These are phyloP conservation scores for Carex littledalei DNA, from an alignment of 176 grass and related monocot species.

Conservation along the genomic window DNA sequence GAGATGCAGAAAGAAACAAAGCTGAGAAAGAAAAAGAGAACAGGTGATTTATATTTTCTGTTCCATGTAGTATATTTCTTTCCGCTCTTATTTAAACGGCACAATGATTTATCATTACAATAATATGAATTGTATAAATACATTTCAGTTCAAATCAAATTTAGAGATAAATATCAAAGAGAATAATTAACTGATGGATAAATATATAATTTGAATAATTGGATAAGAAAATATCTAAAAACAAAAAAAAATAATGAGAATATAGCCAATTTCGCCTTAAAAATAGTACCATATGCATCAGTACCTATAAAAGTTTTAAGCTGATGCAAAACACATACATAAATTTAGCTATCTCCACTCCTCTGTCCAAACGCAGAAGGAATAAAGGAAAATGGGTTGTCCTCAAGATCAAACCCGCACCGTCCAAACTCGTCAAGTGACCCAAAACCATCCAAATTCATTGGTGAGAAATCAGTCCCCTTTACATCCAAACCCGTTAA, in stretches of 20 bases:
- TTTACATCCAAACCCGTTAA: slow-evolving; percentile 52
- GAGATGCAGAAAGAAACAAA: neutral
- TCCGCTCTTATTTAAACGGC: neutral
- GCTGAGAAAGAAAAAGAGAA: neutral
- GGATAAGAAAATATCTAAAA: neutral
- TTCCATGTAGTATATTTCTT: neutral
- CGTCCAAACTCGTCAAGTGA: slow-evolving; percentile 58
- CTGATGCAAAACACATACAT: neutral
- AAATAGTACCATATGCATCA: neutral
- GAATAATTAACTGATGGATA: neutral
- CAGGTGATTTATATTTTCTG: neutral
- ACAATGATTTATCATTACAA: neutral
- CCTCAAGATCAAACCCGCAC: slow-evolving; percentile 51
- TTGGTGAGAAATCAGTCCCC: slow-evolving; percentile 52
- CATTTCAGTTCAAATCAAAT: neutral
- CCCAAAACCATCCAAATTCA: slow-evolving; percentile 65
- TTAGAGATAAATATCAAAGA: neutral
- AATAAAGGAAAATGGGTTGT: slow-evolving; percentile 53
- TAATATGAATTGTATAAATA: neutral
- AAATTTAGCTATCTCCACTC: slow-evolving; percentile 42
- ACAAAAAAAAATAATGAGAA: neutral
- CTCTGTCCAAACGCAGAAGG: slow-evolving; percentile 41
- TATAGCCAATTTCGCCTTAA: neutral
- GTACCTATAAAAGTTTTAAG: neutral
- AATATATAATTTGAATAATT: neutral